phyloP scores from a whole-genome alignment of 129 eudicot genomes.

The Kitagawia praeruptora region DNA sequence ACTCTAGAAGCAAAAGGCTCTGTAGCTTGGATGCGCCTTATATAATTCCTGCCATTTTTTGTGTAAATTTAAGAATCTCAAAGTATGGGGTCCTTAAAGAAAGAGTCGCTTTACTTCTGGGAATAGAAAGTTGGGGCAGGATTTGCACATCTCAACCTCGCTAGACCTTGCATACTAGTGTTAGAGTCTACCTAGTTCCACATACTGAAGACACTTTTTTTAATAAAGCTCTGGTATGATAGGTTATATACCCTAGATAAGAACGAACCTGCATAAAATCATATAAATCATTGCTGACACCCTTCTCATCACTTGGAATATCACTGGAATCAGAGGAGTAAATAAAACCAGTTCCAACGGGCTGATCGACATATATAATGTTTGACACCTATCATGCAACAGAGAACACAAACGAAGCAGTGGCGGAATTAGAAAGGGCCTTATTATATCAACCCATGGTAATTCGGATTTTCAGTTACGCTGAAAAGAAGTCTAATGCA shows the following conservation, averaged over 20 bases:
- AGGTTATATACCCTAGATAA: not conserved
- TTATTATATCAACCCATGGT: too few species aligned
- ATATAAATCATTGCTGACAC: conserved; percentile 65
- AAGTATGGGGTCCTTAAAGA: too few species aligned
- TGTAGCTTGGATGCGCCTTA: conserved; percentile 59
- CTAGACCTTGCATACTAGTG: not conserved
- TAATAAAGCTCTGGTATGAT: too few species aligned
- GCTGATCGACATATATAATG: too few species aligned
- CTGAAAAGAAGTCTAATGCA: not conserved
- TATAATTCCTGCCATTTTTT: conserved; percentile 51
- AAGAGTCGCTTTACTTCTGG: too few species aligned
- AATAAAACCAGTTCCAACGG: conserved; percentile 95
- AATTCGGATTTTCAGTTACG: too few species aligned
- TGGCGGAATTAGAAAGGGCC: too few species aligned
- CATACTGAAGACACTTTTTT: not conserved
- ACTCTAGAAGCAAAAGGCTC: conserved; percentile 63
- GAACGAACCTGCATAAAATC: conserved; percentile 75
- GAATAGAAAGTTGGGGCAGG: too few species aligned
- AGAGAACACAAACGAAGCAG: not conserved
- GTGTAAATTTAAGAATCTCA: too few species aligned
- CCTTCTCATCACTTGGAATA: conserved; percentile 45
- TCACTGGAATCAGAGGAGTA: conserved; percentile 48
- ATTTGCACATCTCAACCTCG: conserved; percentile 38
- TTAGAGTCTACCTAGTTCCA: not conserved
- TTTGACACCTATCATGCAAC: conserved; percentile 55